Conservation (phyloP, 2,329 filamentous ascomycete species). For the Paecilomyces dactylethromorphus region DNA sequence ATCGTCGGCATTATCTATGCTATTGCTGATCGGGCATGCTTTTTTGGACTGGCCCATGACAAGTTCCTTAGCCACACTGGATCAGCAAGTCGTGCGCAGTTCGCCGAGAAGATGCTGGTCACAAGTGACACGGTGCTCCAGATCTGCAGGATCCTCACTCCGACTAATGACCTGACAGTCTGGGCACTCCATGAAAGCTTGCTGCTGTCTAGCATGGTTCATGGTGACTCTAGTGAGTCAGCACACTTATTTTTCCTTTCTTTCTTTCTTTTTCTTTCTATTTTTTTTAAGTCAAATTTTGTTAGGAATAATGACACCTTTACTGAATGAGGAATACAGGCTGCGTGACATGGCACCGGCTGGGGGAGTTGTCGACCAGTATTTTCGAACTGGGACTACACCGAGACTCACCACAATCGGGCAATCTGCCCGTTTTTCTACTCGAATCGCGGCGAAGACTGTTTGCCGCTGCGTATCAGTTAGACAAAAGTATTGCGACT, state of each 20-base stretch:
- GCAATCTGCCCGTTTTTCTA: conserved; percentile 13
- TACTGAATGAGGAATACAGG: too few species aligned
- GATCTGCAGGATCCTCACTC: neutral
- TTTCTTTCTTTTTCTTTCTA: too few species aligned
- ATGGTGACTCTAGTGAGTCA: conserved; percentile 1
- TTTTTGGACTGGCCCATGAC: neutral
- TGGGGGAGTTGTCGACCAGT: conserved; percentile 19
- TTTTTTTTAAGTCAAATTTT: too few species aligned
- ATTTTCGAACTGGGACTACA: conserved; percentile 21
- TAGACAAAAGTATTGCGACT: conserved; percentile 23
- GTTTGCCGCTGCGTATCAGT: conserved; percentile 19
- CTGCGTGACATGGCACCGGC: conserved; percentile 16
- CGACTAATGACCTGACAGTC: neutral
- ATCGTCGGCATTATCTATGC: neutral
- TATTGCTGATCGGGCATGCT: neutral
- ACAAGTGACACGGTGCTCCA: neutral
- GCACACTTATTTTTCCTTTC: too few species aligned
- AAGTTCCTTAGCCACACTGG: neutral
- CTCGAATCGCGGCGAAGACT: conserved; percentile 17
- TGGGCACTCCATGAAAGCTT: neutral
- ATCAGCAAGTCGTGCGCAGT: neutral
- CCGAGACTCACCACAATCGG: conserved; percentile 12
- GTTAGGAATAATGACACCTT: too few species aligned
- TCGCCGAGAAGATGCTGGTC: neutral
- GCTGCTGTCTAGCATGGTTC: neutral